A percentile compares a stretch with the other conserved stretches of the same genome.
These are phyloP conservation scores for Colletotrichum phormii DNA, from an alignment of 2,329 filamentous ascomycete species.

Conservation along the genomic window DNA sequence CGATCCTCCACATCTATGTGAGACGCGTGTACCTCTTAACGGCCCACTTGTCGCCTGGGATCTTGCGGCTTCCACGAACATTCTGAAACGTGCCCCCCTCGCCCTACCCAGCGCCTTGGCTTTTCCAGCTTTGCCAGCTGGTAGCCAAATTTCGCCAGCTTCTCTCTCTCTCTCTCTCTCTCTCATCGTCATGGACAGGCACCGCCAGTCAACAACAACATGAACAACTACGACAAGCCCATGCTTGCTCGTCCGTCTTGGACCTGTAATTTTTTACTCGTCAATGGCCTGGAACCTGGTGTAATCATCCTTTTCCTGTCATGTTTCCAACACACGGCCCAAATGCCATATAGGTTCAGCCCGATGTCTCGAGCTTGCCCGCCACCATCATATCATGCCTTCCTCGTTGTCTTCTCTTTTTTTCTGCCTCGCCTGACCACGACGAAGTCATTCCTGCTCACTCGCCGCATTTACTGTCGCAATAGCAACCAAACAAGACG, in stretches of 20 bases:
- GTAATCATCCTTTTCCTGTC: neutral
- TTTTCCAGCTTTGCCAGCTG: slow-evolving; percentile 23
- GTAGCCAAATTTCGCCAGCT: neutral
- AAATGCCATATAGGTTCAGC: slow-evolving; percentile 22
- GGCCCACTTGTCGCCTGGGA: slow-evolving; percentile 26
- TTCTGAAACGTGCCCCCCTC: slow-evolving; percentile 31
- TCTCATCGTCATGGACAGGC: neutral
- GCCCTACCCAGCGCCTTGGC: slow-evolving; percentile 25
- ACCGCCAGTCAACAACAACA: neutral
- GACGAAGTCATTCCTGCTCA: slow-evolving; percentile 8
- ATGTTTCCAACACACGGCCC: slow-evolving; percentile 24
- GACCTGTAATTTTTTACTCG: slow-evolving; percentile 1
- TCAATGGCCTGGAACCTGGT: neutral
- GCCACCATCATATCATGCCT: slow-evolving; percentile 18
- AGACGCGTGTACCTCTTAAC: slow-evolving; percentile 34
- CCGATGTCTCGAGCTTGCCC: slow-evolving; percentile 23
- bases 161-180: neutral
- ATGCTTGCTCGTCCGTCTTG: slow-evolving; percentile 12
- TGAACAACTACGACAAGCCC: neutral
- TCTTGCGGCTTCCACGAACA: slow-evolving; percentile 31
- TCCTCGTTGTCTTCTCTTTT: slow-evolving; percentile 6
- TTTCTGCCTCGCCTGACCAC: neutral
- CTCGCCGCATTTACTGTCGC: slow-evolving; percentile 12
- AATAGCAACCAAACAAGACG: neutral
- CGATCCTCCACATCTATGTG: slow-evolving; percentile 24